Evolutionary conservation across 2,329 filamentous ascomycete genomes (phyloP).

Genomic region (Scolecobasidium constrictum): DNA sequence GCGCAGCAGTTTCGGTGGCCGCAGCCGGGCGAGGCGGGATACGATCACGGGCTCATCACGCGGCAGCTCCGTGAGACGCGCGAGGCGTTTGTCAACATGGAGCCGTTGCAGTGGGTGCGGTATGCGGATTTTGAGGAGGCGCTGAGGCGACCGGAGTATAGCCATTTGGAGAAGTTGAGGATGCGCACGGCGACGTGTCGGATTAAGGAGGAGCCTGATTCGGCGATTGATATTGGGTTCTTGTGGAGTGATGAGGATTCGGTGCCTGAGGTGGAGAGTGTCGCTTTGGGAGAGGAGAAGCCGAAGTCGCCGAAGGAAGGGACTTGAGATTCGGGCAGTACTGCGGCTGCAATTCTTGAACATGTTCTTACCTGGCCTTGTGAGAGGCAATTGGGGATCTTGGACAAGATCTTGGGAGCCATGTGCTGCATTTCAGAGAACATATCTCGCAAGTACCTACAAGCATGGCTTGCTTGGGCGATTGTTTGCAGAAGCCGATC

Average conservation of each 20-base stretch:
- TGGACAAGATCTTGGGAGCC: too few relatives aligned
- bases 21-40: slow-evolving; percentile 21
- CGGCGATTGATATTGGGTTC: not conserved
- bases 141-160: slow-evolving; percentile 6
- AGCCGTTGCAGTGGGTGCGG: slow-evolving; percentile 26
- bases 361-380: too few relatives aligned
- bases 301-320: too few relatives aligned
- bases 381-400: too few relatives aligned
- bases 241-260: not conserved
- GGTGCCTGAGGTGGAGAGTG: not conserved
- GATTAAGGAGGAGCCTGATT: slow-evolving; percentile 1
- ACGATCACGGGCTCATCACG: slow-evolving; percentile 24
- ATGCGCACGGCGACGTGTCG: slow-evolving; percentile 7
- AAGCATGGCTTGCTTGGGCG: too few relatives aligned
- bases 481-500: too few relatives aligned
- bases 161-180: slow-evolving; percentile 1
- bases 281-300: not conserved
- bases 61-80: slow-evolving; percentile 24
- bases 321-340: too few relatives aligned
- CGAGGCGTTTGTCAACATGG: slow-evolving; percentile 25
- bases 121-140: slow-evolving; percentile 13
- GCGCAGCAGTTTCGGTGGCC: slow-evolving; percentile 13
- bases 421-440: too few relatives aligned
- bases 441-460: too few relatives aligned
- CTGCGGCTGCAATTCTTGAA: too few relatives aligned